A percentile compares a stretch with the other conserved stretches of the same genome.
Conservation (phyloP, 2,329 filamentous ascomycete genomes). For the Fusarium equiseti region DNA sequence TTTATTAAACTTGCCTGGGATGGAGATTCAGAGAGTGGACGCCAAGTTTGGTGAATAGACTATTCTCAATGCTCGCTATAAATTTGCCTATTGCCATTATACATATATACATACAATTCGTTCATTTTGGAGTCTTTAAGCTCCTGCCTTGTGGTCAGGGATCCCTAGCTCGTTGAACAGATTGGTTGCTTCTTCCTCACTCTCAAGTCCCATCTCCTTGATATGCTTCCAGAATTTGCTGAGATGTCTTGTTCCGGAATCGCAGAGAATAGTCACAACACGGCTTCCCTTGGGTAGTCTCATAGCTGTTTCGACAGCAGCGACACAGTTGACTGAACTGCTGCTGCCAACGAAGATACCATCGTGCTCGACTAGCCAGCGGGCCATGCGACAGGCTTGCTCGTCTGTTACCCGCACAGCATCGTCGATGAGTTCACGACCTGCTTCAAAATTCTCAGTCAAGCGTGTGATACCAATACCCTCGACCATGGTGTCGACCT, state of each 20-base stretch:
- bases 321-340: slow-evolving; percentile 95
- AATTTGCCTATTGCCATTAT: slow-evolving; percentile 4
- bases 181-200: slow-evolving; percentile 56
- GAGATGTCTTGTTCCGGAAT: slow-evolving; percentile 83
- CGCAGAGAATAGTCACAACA: slow-evolving; percentile 87
- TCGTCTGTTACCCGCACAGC: slow-evolving; percentile 88
- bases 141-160: slow-evolving; percentile 30
- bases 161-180: slow-evolving; percentile 66
- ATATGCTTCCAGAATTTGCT: slow-evolving; percentile 88
- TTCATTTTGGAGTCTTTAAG: slow-evolving; percentile 8
- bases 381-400: slow-evolving; percentile 93
- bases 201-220: slow-evolving; percentile 73
- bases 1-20: slow-evolving; percentile 16
- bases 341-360: slow-evolving; percentile 95
- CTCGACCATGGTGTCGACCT: slow-evolving; percentile 96
- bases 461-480: slow-evolving; percentile 95
- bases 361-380: slow-evolving; percentile 95
- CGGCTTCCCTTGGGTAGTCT: slow-evolving; percentile 70
- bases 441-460: slow-evolving; percentile 93
- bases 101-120: slow-evolving; percentile 17
- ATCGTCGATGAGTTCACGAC: slow-evolving; percentile 87
- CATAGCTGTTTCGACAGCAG: slow-evolving; percentile 76
- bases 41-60: slow-evolving; percentile 13
- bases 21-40: slow-evolving; percentile 7
- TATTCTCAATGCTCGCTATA: neutral